Percentiles rank a stretch among this genome's conserved stretches.
Evolutionary conservation across 257 asterid genomes (phyloP).

Genomic region (Solanum ahanhuiri): DNA sequence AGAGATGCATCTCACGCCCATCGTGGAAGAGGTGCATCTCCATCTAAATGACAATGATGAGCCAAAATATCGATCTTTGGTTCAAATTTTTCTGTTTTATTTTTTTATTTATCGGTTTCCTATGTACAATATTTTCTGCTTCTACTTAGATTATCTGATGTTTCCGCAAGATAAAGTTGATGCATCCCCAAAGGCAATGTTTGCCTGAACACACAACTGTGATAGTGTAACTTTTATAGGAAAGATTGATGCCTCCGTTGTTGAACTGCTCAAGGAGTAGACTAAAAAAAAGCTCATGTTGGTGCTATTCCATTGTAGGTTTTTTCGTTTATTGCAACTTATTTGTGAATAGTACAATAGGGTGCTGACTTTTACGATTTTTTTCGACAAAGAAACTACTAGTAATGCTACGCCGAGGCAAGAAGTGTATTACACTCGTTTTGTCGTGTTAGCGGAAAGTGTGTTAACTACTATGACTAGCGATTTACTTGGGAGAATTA

Average conservation of each 20-base stretch:
- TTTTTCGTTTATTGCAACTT: background rate
- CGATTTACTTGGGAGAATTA: background rate
- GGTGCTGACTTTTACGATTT: background rate
- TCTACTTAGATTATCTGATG: background rate
- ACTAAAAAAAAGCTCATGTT: background rate
- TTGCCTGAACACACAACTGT: background rate
- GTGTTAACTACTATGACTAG: background rate
- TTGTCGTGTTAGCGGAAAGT: background rate
- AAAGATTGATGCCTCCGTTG: background rate
- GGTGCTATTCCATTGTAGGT: background rate
- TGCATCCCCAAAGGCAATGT: background rate
- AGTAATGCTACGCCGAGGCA: background rate
- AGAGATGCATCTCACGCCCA: background rate
- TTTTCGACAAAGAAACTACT: background rate
- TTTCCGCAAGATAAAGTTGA: background rate
- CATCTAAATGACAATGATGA: background rate
- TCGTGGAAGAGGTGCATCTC: background rate
- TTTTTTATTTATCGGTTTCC: background rate
- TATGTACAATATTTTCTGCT: background rate
- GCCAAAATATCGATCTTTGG: background rate
- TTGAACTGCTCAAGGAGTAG: background rate
- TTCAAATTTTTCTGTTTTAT: background rate
- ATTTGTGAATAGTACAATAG: background rate
- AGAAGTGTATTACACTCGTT: background rate
- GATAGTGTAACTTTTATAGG: background rate